These are phyloP conservation scores for Auriscalpium orientale DNA, from an alignment of 768 basidiomycete genomes.

Conservation along the genomic window DNA sequence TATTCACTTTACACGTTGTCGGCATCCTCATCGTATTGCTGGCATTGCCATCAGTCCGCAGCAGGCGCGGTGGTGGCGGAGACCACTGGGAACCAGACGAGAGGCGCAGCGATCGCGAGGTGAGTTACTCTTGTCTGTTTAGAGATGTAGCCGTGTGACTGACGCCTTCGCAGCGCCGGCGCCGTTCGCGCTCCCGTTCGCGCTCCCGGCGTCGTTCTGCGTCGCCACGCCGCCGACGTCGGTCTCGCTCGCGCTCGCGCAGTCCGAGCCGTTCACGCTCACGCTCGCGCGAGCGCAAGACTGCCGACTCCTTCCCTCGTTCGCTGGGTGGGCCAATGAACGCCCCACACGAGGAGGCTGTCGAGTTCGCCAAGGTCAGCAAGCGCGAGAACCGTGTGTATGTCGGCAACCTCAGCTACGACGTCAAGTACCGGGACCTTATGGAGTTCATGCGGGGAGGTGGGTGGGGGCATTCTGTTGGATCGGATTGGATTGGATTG, in stretches of 20 bases:
- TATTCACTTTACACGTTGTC: conserved; percentile 1
- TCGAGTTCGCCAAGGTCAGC: conserved; percentile 92
- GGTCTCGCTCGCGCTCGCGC: conserved; percentile 51
- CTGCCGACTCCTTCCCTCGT: conserved; percentile 60
- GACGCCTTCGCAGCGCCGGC: conserved; percentile 6
- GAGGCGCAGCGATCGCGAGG: conserved; percentile 58
- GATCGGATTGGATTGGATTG: conserved; percentile 39
- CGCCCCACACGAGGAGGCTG: conserved; percentile 86
- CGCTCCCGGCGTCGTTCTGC: conserved; percentile 65
- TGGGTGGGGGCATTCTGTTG: conserved; percentile 81
- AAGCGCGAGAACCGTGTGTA: conserved; percentile 98
- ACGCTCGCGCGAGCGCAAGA: conserved; percentile 48
- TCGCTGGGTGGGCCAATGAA: conserved; percentile 88
- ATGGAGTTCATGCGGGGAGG: conserved; percentile 99
- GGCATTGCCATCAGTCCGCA: conserved; percentile 34
- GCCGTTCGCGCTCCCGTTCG: conserved; percentile 51
- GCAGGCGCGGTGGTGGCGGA: conserved; percentile 34
- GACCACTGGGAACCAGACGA: conserved; percentile 88
- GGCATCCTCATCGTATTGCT: conserved; percentile 2
- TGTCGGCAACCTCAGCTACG: conserved; percentile 97
- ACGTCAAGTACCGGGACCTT: conserved; percentile 97
- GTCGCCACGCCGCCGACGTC: conserved; percentile 58
- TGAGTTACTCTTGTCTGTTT: conserved; percentile 28
- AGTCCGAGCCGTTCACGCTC: conserved; percentile 54
- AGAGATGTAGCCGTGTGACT: not conserved